Conservation (phyloP, 805 yeast genomes). For the Kuraishia capsulata region DNA sequence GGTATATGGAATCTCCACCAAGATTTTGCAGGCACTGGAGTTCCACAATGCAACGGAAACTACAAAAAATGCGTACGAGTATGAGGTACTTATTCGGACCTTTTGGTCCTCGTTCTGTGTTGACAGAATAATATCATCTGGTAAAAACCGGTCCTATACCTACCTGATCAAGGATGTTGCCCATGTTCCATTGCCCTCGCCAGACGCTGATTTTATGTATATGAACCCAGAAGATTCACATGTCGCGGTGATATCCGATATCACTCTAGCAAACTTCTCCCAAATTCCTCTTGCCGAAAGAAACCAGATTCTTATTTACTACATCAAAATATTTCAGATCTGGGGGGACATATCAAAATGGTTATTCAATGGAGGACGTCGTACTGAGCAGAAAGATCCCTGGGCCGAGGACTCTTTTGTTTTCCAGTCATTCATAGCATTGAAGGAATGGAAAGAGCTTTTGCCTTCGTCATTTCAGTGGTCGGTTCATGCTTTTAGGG, state of each 20-base stretch:
- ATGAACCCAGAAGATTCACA: slow-evolving; percentile 1
- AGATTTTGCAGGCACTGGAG: slow-evolving; percentile 6
- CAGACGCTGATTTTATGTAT: slow-evolving; percentile 3
- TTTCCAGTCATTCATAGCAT: background rate
- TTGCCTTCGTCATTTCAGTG: slow-evolving; percentile 3
- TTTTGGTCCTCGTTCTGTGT: slow-evolving; percentile 7
- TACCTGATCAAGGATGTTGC: slow-evolving; percentile 1
- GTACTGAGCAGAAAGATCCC: slow-evolving; percentile 2
- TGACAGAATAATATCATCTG: slow-evolving; percentile 6
- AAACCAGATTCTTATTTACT: background rate
- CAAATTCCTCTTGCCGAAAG: background rate
- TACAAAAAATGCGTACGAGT: background rate
- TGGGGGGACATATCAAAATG: slow-evolving; percentile 7
- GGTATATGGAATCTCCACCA: slow-evolving; percentile 5
- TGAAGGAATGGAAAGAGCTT: slow-evolving; percentile 1
- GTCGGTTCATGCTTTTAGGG: slow-evolving; percentile 2
- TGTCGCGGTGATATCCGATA: slow-evolving; percentile 1
- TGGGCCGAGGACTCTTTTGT: slow-evolving; percentile 4
- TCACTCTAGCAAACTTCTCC: background rate
- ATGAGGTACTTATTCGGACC: slow-evolving; percentile 5
- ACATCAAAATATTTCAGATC: slow-evolving; percentile 4
- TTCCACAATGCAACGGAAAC: slow-evolving; percentile 1
- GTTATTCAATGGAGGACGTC: slow-evolving; percentile 5
- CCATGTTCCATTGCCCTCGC: slow-evolving; percentile 4
- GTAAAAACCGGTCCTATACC: slow-evolving; percentile 4